These are phyloP conservation scores for Sungouiozyma ichnusensis DNA, from an alignment of 805 yeast species.

Conservation along the genomic window DNA sequence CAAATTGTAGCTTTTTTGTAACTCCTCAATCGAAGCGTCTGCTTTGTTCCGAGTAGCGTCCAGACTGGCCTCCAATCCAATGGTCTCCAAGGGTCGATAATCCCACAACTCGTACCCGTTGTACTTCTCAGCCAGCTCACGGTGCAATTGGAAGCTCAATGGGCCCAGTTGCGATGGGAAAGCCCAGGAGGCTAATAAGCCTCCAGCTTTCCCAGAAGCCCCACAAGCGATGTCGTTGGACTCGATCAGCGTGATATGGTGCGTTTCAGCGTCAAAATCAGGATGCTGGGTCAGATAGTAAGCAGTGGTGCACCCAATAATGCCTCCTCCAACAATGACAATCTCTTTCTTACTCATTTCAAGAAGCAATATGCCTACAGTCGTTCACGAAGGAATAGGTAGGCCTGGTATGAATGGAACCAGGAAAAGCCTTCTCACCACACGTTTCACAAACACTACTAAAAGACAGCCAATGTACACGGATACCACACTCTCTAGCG, in stretches of 20 bases:
- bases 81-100: constrained; percentile 77
- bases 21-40: too few species aligned
- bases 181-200: constrained; percentile 89
- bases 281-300: constrained; percentile 81
- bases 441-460: too few species aligned
- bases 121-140: constrained; percentile 64
- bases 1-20: not conserved
- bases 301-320: constrained; percentile 91
- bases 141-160: constrained; percentile 75
- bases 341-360: constrained; percentile 55
- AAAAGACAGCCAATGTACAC: too few species aligned
- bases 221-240: constrained; percentile 93
- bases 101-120: constrained; percentile 90
- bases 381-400: too few species aligned
- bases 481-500: too few species aligned
- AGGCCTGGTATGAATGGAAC: too few species aligned
- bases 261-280: constrained; percentile 55
- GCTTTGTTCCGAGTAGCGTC: constrained; percentile 15
- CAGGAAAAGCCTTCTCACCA: too few species aligned
- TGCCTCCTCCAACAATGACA: constrained; percentile 88
- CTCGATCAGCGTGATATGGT: constrained; percentile 79
- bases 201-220: constrained; percentile 97
- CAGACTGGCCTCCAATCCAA: constrained; percentile 78
- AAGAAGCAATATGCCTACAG: not conserved
- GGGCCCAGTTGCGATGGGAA: constrained; percentile 93